phyloP scores from a whole-genome alignment of 116 monocot genomes.

The Iris pallida region DNA sequence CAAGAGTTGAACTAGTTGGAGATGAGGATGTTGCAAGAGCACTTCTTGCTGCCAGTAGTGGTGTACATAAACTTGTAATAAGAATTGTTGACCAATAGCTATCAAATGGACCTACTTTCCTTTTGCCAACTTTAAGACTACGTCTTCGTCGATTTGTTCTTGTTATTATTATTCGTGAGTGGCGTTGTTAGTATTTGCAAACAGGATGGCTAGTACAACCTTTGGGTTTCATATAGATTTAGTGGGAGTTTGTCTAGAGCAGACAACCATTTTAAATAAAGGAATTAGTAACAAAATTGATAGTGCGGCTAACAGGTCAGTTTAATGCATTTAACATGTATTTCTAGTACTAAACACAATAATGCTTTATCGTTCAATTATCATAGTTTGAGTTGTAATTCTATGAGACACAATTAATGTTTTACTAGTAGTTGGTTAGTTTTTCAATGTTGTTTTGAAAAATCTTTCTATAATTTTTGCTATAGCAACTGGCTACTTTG shows the following conservation, averaged over 20 bases:
- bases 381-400: no score
- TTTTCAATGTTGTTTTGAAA: no score
- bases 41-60: conserved; percentile 82
- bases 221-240: conserved; percentile 51
- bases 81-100: conserved; percentile 74
- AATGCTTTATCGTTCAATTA: no score
- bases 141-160: conserved; percentile 84
- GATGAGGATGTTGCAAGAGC: conserved; percentile 95
- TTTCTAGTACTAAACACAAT: not conserved
- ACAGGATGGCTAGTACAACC: conserved; percentile 37
- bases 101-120: conserved; percentile 65
- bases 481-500: no score
- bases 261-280: conserved; percentile 43
- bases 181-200: conserved; percentile 56
- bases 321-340: not conserved
- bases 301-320: conserved; percentile 83
- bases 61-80: conserved; percentile 64
- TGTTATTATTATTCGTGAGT: conserved; percentile 77
- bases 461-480: no score
- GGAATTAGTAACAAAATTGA: conserved; percentile 78
- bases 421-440: no score
- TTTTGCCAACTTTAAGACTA: conserved; percentile 59
- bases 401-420: no score
- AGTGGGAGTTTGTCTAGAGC: conserved; percentile 34
- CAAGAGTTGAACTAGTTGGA: conserved; percentile 72